A percentile compares a stretch with the other conserved stretches of the same genome.
These are phyloP conservation scores for Chlorella sorokiniana DNA, from an alignment of 139 green algal species.

Conservation along the genomic window DNA sequence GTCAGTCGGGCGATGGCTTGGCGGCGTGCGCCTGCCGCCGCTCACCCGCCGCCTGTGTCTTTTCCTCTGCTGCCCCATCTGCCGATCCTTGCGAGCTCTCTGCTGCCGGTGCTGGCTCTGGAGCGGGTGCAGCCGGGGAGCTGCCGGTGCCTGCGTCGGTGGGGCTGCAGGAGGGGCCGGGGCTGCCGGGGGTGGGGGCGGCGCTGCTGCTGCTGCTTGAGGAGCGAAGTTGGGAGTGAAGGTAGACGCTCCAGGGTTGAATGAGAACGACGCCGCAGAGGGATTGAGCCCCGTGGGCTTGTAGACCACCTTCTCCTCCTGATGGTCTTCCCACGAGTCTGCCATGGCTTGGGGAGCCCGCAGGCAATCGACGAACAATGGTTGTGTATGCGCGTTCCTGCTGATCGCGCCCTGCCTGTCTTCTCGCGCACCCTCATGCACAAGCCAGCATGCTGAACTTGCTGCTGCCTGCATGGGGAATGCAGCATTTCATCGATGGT, in stretches of 20 bases:
- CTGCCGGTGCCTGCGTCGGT: not conserved
- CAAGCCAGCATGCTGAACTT: too few species aligned
- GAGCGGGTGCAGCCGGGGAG: not conserved
- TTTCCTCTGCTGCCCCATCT: slow-evolving; percentile 17
- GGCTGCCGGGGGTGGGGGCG: slow-evolving; percentile 3
- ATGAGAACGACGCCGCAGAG: slow-evolving; percentile 64
- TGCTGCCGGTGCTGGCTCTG: not conserved
- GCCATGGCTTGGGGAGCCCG: not conserved
- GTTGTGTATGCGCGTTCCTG: too few species aligned
- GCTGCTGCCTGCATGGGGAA: too few species aligned
- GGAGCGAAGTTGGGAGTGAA: slow-evolving; percentile 49
- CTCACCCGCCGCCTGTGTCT: slow-evolving; percentile 7
- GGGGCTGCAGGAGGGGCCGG: not conserved
- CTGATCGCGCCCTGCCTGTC: not conserved
- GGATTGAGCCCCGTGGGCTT: slow-evolving; percentile 52
- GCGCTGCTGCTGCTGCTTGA: slow-evolving; percentile 4
- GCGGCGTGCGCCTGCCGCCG: not conserved
- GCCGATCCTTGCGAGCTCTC: slow-evolving; percentile 23
- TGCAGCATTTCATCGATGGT: too few species aligned
- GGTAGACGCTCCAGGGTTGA: slow-evolving; percentile 63
- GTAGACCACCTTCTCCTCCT: slow-evolving; percentile 17
- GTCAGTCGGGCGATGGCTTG: too few species aligned
- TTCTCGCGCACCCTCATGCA: too few species aligned
- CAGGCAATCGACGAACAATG: not conserved
- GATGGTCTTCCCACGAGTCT: slow-evolving; percentile 51